Conservation (phyloP, 164 flowering plant genomes). For the Vitis labrusca region DNA sequence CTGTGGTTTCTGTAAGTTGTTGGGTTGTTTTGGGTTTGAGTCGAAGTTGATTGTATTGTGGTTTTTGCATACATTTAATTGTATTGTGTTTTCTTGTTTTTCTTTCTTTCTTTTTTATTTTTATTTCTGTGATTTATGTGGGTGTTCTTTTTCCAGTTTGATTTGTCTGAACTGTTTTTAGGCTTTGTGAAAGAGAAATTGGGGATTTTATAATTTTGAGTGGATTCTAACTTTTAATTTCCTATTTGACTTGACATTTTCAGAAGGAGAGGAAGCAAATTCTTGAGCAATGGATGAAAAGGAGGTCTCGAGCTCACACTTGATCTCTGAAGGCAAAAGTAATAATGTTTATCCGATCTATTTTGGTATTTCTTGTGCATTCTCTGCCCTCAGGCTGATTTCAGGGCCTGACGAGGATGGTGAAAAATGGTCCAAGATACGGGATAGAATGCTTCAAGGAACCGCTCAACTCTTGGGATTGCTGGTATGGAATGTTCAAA, state of each 20-base stretch:
- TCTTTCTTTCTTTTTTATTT: background rate
- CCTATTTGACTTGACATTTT: background rate
- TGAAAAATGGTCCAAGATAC: conserved; percentile 38
- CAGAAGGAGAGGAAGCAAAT: conserved; percentile 12
- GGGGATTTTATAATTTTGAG: background rate
- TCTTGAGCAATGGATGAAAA: conserved; percentile 51
- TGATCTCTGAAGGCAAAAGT: conserved; percentile 33
- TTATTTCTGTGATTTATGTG: background rate
- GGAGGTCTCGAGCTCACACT: conserved; percentile 26
- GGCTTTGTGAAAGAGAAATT: background rate
- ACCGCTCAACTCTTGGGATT: conserved; percentile 74
- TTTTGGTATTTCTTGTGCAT: conserved; percentile 85
- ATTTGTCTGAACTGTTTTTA: conserved; percentile 3
- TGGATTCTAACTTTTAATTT: conserved; percentile 1
- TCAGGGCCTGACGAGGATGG: conserved; percentile 32
- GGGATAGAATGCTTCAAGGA: conserved; percentile 68
- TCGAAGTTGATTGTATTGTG: background rate
- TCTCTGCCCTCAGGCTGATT: conserved; percentile 56
- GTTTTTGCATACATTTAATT: background rate
- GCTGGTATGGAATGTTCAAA: conserved; percentile 70
- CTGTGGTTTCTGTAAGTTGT: conserved; percentile 13
- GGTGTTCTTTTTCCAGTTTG: background rate
- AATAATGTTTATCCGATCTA: conserved; percentile 65
- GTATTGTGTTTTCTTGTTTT: conserved; percentile 3
- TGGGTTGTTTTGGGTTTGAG: conserved; percentile 5